Conservation (phyloP, 2,329 filamentous ascomycete species). For the Helotiales sp. region DNA sequence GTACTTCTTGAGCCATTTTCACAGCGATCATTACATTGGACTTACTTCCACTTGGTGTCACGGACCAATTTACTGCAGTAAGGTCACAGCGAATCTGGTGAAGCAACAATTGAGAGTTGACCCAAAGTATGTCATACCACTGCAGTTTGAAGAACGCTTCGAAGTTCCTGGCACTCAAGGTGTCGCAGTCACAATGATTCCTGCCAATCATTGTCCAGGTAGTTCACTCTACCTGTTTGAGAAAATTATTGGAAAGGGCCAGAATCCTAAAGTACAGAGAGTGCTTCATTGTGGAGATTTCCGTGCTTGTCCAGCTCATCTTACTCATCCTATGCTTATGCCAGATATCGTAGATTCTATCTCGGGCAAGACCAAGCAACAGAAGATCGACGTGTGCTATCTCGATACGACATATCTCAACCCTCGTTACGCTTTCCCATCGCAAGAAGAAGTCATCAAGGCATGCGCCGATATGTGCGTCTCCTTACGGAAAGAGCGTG, state of each 20-base stretch:
- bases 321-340: slow-evolving; percentile 77
- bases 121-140: slow-evolving; percentile 77
- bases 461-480: slow-evolving; percentile 87
- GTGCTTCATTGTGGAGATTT: slow-evolving; percentile 97
- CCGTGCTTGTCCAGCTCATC: slow-evolving; percentile 80
- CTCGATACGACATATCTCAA: slow-evolving; percentile 97
- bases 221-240: slow-evolving; percentile 93
- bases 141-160: slow-evolving; percentile 80
- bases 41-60: slow-evolving; percentile 86
- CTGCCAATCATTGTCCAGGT: slow-evolving; percentile 94
- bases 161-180: slow-evolving; percentile 82
- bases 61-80: slow-evolving; percentile 95
- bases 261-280: slow-evolving; percentile 64
- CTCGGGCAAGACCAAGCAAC: slow-evolving; percentile 71
- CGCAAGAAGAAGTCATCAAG: slow-evolving; percentile 81
- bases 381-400: slow-evolving; percentile 93
- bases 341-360: slow-evolving; percentile 71
- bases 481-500: slow-evolving; percentile 67
- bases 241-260: slow-evolving; percentile 65
- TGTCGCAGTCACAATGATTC: slow-evolving; percentile 88
- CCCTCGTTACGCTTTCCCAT: slow-evolving; percentile 91
- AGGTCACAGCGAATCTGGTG: slow-evolving; percentile 86
- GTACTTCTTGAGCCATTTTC: slow-evolving; percentile 97
- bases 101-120: slow-evolving; percentile 83
- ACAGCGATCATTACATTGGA: slow-evolving; percentile 96